Base-by-base conservation (phyloP, 1,284 basidiomycete genomes). In the Irpex rosettiformis region DNA sequence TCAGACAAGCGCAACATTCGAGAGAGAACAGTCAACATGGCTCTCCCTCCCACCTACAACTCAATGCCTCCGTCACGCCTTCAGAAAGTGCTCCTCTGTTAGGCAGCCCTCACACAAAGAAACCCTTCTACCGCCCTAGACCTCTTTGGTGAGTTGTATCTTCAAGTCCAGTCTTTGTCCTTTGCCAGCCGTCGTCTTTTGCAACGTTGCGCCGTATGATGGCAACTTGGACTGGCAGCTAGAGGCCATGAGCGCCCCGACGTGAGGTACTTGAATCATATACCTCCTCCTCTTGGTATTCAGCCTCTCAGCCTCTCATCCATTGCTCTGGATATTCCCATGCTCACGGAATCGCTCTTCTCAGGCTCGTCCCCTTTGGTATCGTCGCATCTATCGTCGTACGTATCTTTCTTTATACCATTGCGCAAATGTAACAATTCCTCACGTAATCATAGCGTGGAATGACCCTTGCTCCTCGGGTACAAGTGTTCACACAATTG, bases 401-500 rank as follows among this genome's bases (percentile, higher is more conserved):
- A 67, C 69, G 84, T 79, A 45, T 27, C 30, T 42, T 22, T 45
- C 24, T 57, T 43, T 30, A 21, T 29, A 27, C 28, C 28, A 18
- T 42, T 40, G 48, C 40, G 47, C 40, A 55, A 28, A 58, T 30
- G 52, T 58, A 22, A n/a, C 43, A 62, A 59, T 61, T 49, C 48
- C 37, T 40, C 16, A 59, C 48, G 54, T 30, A 11, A 55, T 54
- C 56, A 37, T 66, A 91, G 89, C 86, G 88, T 49, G 88, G 87
- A 56, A 90, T 91, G 86, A 91, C 89, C 5, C 72, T 89, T 47
- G 88, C 88, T 7, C 85, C 89, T 43, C 81, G 89, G 54, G 82
- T 91, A 18, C 85, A 91, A 73, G 83, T 91, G 30, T 89, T 82
- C 73, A 90, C 86, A n/a, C 84, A 89, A 64, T 75, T 91, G 42